Evolutionary conservation across 2,329 filamentous ascomycete genomes (phyloP).

Genomic region (Aspergillus intermedius): DNA sequence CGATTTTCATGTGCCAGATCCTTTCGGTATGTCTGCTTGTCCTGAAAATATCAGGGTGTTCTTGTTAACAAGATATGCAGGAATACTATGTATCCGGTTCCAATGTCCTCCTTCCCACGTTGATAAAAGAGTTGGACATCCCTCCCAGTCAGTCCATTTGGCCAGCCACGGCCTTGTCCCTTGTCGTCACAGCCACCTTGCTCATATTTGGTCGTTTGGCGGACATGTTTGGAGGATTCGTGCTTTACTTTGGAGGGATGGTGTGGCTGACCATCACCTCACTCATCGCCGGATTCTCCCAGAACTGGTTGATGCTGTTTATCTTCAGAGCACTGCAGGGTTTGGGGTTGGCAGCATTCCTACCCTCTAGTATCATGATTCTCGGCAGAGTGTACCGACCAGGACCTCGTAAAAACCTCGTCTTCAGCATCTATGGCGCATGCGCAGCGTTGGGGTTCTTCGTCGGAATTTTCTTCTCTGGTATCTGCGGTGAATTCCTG

Average conservation of each 20-base stretch:
- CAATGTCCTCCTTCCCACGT: constrained; percentile 58
- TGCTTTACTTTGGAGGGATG: constrained; percentile 59
- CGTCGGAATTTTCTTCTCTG: constrained; percentile 59
- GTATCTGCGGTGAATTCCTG: constrained; percentile 49
- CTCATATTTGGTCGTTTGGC: constrained; percentile 51
- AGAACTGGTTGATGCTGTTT: constrained; percentile 63
- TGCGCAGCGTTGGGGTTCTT: constrained; percentile 46
- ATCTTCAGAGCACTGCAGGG: constrained; percentile 69
- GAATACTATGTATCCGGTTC: constrained; percentile 77
- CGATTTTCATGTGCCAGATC: constrained; percentile 57
- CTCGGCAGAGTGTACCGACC: constrained; percentile 60
- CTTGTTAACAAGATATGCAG: constrained; percentile 22
- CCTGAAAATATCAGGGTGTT: not conserved
- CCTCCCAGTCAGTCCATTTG: constrained; percentile 56
- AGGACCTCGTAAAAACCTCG: constrained; percentile 61
- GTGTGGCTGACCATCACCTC: constrained; percentile 62
- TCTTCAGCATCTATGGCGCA: constrained; percentile 55
- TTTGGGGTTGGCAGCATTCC: constrained; percentile 63
- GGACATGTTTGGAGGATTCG: constrained; percentile 57
- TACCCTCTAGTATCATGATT: constrained; percentile 62
- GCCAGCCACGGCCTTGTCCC: constrained; percentile 48
- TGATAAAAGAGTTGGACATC: constrained; percentile 58
- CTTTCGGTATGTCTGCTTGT: constrained; percentile 44
- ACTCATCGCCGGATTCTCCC: constrained; percentile 63
- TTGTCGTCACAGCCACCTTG: constrained; percentile 44